phyloP scores from a whole-genome alignment of 352 stramenopile genomes.

The Globisporangium spiculum region DNA sequence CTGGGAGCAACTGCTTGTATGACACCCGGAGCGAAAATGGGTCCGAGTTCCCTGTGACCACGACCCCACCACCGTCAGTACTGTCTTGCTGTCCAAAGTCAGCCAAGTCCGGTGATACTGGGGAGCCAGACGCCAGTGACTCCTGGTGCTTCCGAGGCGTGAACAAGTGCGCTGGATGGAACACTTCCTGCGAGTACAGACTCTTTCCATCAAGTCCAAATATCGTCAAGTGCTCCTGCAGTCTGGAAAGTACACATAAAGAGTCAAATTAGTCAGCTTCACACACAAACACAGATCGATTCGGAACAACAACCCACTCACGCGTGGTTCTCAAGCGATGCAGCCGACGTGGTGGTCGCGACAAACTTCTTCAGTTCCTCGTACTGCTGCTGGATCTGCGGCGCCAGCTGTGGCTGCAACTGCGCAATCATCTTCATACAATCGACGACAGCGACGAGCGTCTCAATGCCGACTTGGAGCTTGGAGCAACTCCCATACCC shows the following conservation, averaged over 20 bases:
- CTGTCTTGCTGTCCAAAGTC: background rate
- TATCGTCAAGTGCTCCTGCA: slow-evolving; percentile 8
- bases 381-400: slow-evolving; percentile 28
- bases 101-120: background rate
- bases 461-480: slow-evolving; percentile 19
- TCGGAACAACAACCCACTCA: background rate
- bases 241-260: background rate
- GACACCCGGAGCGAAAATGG: slow-evolving; percentile 56
- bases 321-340: slow-evolving; percentile 13
- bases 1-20: slow-evolving; percentile 43
- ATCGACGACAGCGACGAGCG: slow-evolving; percentile 35
- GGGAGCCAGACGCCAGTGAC: background rate
- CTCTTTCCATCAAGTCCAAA: background rate
- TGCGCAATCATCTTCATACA: slow-evolving; percentile 33
- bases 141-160: slow-evolving; percentile 21
- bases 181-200: slow-evolving; percentile 32
- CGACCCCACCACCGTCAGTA: slow-evolving; percentile 10
- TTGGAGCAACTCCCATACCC: slow-evolving; percentile 17
- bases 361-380: slow-evolving; percentile 23
- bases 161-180: slow-evolving; percentile 40
- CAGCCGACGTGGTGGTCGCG: background rate
- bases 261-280: background rate
- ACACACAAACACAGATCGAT: background rate
- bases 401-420: slow-evolving; percentile 24
- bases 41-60: slow-evolving; percentile 60